A percentile compares a stretch with the other conserved stretches of the same genome.
These are phyloP conservation scores for Trametes hirsuta DNA, from an alignment of 1,284 basidiomycete species.

Conservation along the genomic window DNA sequence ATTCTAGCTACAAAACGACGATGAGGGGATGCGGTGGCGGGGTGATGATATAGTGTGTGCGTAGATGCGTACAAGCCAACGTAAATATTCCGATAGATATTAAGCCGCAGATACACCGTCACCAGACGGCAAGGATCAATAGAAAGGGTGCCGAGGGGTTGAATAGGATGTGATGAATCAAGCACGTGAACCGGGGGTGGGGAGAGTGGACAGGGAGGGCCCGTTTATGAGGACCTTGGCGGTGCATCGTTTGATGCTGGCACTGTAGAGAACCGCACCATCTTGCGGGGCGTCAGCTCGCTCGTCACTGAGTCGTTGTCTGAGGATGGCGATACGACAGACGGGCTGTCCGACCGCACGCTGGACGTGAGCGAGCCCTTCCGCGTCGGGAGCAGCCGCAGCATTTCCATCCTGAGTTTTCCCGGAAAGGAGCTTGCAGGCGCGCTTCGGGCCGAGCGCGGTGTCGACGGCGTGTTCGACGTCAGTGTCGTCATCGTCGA, in stretches of 20 bases:
- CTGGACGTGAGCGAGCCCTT: conserved; percentile 25
- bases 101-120: conserved; percentile 3
- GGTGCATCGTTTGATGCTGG: conserved; percentile 10
- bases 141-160: conserved; percentile 1
- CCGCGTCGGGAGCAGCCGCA: conserved; percentile 45
- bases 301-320: conserved; percentile 31
- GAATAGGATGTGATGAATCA: not conserved
- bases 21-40: not conserved
- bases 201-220: not conserved
- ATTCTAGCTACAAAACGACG: conserved; percentile 4
- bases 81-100: conserved; percentile 14
- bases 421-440: conserved; percentile 39
- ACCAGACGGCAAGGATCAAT: not conserved
- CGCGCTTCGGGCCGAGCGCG: conserved; percentile 39
- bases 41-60: conserved; percentile 7
- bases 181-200: not conserved
- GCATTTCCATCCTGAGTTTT: conserved; percentile 46
- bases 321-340: conserved; percentile 20
- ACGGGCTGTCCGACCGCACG: conserved; percentile 20
- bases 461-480: conserved; percentile 43
- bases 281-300: conserved; percentile 43
- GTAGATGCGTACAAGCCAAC: conserved; percentile 8
- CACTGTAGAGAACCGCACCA: conserved; percentile 52
- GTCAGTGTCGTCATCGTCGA: conserved; percentile 47
- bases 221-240: not conserved